Percentiles rank a stretch among this genome's conserved stretches.
These are phyloP conservation scores for Colletotrichum euphorbiae DNA, from an alignment of 2,329 filamentous ascomycete species.

Conservation along the genomic window DNA sequence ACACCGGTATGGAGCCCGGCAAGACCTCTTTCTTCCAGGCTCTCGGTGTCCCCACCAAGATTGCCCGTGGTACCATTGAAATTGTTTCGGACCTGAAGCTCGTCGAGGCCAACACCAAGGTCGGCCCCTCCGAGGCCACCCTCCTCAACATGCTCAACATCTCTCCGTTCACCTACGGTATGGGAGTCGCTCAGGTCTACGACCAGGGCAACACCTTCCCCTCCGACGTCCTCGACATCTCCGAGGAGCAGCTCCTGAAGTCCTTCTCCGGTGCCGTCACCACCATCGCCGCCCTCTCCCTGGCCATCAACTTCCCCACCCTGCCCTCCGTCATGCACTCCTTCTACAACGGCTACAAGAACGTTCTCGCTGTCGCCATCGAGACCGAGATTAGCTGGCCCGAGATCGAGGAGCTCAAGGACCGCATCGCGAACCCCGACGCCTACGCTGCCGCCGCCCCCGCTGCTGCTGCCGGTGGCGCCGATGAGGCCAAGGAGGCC, in stretches of 20 bases:
- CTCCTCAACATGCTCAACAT: slow-evolving; percentile 99
- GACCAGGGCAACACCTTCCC: slow-evolving; percentile 95
- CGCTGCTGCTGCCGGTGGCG: slow-evolving; percentile 66
- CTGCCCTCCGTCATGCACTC: slow-evolving; percentile 97
- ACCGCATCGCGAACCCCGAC: slow-evolving; percentile 99
- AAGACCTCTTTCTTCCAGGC: slow-evolving; percentile 99
- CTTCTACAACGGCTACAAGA: slow-evolving; percentile 98
- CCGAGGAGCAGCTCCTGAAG: slow-evolving; percentile 92
- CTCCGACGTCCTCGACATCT: slow-evolving; percentile 87
- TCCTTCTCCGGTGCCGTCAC: slow-evolving; percentile 83
- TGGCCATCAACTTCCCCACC: slow-evolving; percentile 95
- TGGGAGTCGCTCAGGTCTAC: slow-evolving; percentile 96
- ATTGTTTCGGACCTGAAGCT: slow-evolving; percentile 98
- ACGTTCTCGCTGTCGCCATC: slow-evolving; percentile 87
- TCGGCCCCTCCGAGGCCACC: slow-evolving; percentile 98
- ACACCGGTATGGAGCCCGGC: slow-evolving; percentile 99
- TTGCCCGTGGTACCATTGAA: slow-evolving; percentile 99
- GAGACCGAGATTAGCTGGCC: slow-evolving; percentile 94
- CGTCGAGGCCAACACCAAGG: slow-evolving; percentile 91
- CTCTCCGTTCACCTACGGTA: slow-evolving; percentile 99
- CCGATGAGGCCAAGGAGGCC: slow-evolving; percentile 66
- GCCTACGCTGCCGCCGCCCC: slow-evolving; percentile 90
- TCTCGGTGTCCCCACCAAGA: slow-evolving; percentile 99
- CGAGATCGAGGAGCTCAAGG: slow-evolving; percentile 97
- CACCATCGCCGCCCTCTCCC: slow-evolving; percentile 90